Percentiles rank a stretch among this genome's conserved stretches.
These are phyloP conservation scores for Annulohypoxylon truncatum DNA, from an alignment of 2,329 filamentous ascomycete species.

Conservation along the genomic window DNA sequence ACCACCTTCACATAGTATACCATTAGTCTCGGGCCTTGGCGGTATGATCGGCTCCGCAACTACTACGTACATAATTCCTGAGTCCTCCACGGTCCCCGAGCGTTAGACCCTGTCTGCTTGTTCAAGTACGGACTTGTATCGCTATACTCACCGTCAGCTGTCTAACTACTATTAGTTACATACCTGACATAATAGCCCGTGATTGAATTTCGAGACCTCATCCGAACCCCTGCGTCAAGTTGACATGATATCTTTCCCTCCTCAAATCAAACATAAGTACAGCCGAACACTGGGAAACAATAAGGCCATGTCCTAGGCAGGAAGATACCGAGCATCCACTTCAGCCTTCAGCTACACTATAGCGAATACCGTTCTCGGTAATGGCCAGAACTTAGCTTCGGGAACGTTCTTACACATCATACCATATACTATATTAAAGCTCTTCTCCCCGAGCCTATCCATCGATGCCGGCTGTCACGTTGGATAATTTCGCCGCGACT, in stretches of 20 bases:
- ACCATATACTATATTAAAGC: background rate
- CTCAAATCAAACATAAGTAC: background rate
- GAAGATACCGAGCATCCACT: background rate
- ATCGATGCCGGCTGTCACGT: background rate
- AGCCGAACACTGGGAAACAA: slow-evolving; percentile 2
- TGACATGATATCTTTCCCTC: slow-evolving; percentile 3
- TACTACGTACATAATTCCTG: background rate
- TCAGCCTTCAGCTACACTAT: slow-evolving; percentile 1
- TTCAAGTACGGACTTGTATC: slow-evolving; percentile 9
- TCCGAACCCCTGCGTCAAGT: slow-evolving; percentile 13
- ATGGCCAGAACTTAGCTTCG: background rate
- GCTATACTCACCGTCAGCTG: slow-evolving; percentile 1
- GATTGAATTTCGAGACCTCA: slow-evolving; percentile 4
- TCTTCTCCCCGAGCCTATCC: background rate
- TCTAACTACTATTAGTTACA: background rate
- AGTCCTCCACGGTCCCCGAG: slow-evolving; percentile 29
- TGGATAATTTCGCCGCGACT: background rate
- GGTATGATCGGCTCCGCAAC: slow-evolving; percentile 14
- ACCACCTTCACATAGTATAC: background rate
- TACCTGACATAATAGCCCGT: background rate
- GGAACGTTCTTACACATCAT: background rate
- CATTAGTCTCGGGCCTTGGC: slow-evolving; percentile 9
- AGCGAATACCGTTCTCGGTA: background rate
- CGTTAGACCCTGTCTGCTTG: slow-evolving; percentile 29
- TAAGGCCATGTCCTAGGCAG: background rate